Evolutionary conservation across 345 rosid genomes (phyloP).

Genomic region (Ailanthus altissimus): DNA sequence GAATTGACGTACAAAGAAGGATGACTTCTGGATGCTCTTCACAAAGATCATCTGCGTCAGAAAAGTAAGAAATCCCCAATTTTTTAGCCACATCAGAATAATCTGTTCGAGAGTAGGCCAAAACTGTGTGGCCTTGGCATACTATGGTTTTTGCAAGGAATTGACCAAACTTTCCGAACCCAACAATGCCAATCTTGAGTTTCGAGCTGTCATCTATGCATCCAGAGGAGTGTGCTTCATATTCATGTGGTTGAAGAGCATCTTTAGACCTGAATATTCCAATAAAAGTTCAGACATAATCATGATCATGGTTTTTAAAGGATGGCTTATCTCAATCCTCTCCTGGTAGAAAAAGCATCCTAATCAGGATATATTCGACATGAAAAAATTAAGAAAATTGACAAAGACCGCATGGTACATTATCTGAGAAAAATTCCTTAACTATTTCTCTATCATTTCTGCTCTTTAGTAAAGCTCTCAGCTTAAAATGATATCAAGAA

Average conservation of each 20-base stretch:
- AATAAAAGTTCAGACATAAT: not conserved
- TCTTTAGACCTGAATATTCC: slow-evolving; percentile 38
- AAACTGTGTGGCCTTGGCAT: slow-evolving; percentile 63
- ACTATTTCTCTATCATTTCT: not conserved
- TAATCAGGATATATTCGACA: not conserved
- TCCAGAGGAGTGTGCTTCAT: slow-evolving; percentile 27
- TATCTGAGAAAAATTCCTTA: not conserved
- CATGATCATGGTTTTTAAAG: not conserved
- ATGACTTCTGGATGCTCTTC: slow-evolving; percentile 87
- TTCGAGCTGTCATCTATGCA: slow-evolving; percentile 38
- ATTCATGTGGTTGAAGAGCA: slow-evolving; percentile 31
- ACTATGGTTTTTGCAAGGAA: slow-evolving; percentile 65
- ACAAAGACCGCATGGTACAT: not conserved
- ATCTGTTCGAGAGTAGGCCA: slow-evolving; percentile 73
- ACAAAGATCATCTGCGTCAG: slow-evolving; percentile 63
- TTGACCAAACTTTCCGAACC: slow-evolving; percentile 84
- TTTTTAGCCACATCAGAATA: slow-evolving; percentile 54
- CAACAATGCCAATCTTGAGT: slow-evolving; percentile 73
- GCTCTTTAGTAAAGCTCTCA: too few relatives aligned
- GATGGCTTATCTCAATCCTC: not conserved
- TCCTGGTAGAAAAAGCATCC: not conserved
- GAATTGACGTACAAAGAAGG: slow-evolving; percentile 73
- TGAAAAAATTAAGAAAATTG: not conserved
- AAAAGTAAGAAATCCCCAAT: slow-evolving; percentile 59
- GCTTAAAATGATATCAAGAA: not conserved